phyloP scores from a whole-genome alignment of 2,329 filamentous ascomycete species.

The Xylaria sp. region DNA sequence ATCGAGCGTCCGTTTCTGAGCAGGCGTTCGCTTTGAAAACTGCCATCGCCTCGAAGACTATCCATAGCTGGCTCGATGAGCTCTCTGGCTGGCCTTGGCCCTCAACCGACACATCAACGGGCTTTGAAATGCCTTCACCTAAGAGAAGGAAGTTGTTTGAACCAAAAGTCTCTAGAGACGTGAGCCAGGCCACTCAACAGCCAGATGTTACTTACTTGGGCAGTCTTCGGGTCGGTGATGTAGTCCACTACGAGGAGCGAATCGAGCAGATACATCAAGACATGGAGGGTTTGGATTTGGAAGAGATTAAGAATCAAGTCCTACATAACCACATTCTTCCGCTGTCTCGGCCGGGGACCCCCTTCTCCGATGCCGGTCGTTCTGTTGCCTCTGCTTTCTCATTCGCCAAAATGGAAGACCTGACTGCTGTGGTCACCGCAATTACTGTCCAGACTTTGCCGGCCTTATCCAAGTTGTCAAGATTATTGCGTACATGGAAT shows the following conservation, averaged over 20 bases:
- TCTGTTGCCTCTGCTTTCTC: slow-evolving; percentile 56
- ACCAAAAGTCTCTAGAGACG: slow-evolving; percentile 37
- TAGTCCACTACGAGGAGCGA: slow-evolving; percentile 76
- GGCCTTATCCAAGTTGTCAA: slow-evolving; percentile 77
- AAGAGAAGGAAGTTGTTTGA: slow-evolving; percentile 56
- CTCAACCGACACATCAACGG: slow-evolving; percentile 58
- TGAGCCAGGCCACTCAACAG: slow-evolving; percentile 46
- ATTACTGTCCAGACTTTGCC: slow-evolving; percentile 92
- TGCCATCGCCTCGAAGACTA: slow-evolving; percentile 75
- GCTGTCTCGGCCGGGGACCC: slow-evolving; percentile 63
- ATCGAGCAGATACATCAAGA: slow-evolving; percentile 78
- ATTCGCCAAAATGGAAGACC: slow-evolving; percentile 83
- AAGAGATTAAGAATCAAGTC: slow-evolving; percentile 91
- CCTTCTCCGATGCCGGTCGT: slow-evolving; percentile 59
- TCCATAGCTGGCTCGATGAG: slow-evolving; percentile 81
- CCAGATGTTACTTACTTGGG: slow-evolving; percentile 69
- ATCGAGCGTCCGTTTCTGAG: slow-evolving; percentile 71
- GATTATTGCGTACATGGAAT: slow-evolving; percentile 81
- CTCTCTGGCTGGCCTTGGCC: slow-evolving; percentile 71
- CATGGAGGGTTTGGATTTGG: slow-evolving; percentile 77
- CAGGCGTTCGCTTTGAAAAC: slow-evolving; percentile 77
- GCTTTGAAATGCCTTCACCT: slow-evolving; percentile 63
- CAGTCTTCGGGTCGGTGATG: slow-evolving; percentile 72
- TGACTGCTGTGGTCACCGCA: slow-evolving; percentile 89
- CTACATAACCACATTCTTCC: slow-evolving; percentile 81